Conservation (phyloP, 257 asterid genomes). For the Eucommia ulmoides region DNA sequence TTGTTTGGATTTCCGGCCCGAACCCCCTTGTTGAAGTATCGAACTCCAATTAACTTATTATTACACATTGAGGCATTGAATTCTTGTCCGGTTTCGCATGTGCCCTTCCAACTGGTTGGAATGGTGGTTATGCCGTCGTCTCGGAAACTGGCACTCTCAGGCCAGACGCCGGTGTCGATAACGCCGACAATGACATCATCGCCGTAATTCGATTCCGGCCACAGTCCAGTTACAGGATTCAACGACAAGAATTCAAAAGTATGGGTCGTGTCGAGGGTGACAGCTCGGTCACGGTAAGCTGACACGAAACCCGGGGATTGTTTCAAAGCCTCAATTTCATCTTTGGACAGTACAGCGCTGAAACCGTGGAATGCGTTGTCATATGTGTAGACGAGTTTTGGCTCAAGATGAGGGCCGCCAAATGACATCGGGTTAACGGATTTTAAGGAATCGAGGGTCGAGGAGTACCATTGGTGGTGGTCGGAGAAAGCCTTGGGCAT, state of each 20-base stretch:
- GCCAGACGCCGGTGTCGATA: slow-evolving; percentile 42
- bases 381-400: slow-evolving; percentile 21
- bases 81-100: slow-evolving; percentile 21
- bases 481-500: slow-evolving; percentile 22
- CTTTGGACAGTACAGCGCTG: slow-evolving; percentile 21
- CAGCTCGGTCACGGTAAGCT: slow-evolving; percentile 18
- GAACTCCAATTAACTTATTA: slow-evolving; percentile 31
- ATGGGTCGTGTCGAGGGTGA: slow-evolving; percentile 34
- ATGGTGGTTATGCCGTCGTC: slow-evolving; percentile 35
- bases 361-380: slow-evolving; percentile 35
- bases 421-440: neutral
- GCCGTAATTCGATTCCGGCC: slow-evolving; percentile 41
- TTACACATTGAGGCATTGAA: slow-evolving; percentile 31
- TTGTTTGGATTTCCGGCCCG: slow-evolving; percentile 18
- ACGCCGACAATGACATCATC: slow-evolving; percentile 30
- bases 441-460: slow-evolving; percentile 11
- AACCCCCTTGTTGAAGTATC: slow-evolving; percentile 29
- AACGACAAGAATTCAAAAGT: slow-evolving; percentile 29
- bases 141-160: slow-evolving; percentile 28
- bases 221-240: slow-evolving; percentile 25
- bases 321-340: slow-evolving; percentile 17
- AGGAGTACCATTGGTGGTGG: slow-evolving; percentile 27
- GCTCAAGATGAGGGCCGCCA: neutral
- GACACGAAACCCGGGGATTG: slow-evolving; percentile 27
- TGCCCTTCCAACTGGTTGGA: slow-evolving; percentile 35